phyloP scores from a whole-genome alignment of 176 grass and related monocot genomes.

The Coix lacrymajobi region DNA sequence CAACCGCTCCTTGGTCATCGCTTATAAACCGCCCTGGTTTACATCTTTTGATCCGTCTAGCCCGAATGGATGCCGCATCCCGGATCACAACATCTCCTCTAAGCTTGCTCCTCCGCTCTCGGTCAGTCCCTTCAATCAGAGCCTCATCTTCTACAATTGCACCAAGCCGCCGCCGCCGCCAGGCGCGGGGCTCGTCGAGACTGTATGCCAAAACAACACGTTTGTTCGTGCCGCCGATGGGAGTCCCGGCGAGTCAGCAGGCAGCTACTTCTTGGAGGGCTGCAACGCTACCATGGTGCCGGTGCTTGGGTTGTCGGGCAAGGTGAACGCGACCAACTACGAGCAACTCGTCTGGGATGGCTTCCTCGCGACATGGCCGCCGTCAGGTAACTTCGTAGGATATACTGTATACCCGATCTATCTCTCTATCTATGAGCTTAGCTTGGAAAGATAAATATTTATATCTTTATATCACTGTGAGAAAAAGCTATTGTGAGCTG shows the following conservation, averaged over 20 bases:
- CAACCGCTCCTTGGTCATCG: constrained; percentile 16
- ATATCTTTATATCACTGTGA: too few species aligned
- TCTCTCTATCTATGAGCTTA: too few species aligned
- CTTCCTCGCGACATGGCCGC: too few species aligned
- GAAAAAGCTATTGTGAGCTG: too few species aligned
- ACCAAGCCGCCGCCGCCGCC: not conserved
- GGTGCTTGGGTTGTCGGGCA: not conserved
- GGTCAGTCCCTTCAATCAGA: not conserved
- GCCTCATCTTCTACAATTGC: not conserved
- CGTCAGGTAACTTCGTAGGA: too few species aligned
- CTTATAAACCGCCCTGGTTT: not conserved
- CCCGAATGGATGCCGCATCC: not conserved
- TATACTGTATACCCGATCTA: too few species aligned
- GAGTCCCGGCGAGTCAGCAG: not conserved
- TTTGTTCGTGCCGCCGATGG: not conserved
- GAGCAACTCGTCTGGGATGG: too few species aligned
- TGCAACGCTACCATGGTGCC: not conserved
- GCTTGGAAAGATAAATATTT: too few species aligned
- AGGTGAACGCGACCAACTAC: not conserved
- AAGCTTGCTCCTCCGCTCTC: not conserved
- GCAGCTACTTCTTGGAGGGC: not conserved
- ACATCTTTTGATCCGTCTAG: accelerated
- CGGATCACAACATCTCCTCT: not conserved
- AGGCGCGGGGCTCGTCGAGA: not conserved
- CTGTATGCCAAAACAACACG: not conserved